These are phyloP conservation scores for Petrea volubilis DNA, from an alignment of 257 asterid genomes.

Conservation along the genomic window DNA sequence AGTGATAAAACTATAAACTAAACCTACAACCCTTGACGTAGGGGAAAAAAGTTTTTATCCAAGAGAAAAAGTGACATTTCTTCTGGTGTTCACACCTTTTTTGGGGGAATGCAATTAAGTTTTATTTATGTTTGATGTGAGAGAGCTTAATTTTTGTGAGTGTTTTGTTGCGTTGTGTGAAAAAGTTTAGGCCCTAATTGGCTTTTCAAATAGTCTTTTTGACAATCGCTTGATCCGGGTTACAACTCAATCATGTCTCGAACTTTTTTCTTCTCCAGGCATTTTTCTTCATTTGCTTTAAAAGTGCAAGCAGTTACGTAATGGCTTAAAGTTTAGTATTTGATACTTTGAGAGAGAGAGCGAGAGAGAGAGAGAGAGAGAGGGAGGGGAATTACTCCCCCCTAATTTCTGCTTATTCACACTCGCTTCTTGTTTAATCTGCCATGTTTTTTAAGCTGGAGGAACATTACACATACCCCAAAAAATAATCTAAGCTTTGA, in stretches of 20 bases:
- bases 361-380: neutral
- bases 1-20: slow-evolving; percentile 7
- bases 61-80: neutral
- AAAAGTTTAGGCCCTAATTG: neutral
- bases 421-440: neutral
- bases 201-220: slow-evolving; percentile 1
- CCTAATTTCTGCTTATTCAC: neutral
- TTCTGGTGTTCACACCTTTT: slow-evolving; percentile 29
- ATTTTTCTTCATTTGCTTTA: neutral
- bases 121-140: neutral
- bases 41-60: neutral
- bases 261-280: slow-evolving; percentile 15
- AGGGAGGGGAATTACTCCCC: too few species aligned
- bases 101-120: neutral
- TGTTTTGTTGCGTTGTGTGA: slow-evolving; percentile 17
- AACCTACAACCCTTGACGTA: slow-evolving; percentile 30
- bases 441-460: too few species aligned
- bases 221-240: neutral
- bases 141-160: neutral
- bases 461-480: too few species aligned
- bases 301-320: too few species aligned
- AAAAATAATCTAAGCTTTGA: too few species aligned
- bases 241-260: slow-evolving; percentile 16
- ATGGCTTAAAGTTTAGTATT: neutral
- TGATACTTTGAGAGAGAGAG: too few species aligned